phyloP scores from a whole-genome alignment of 108 stramenopile species.

The Conticribra weissflogii region DNA sequence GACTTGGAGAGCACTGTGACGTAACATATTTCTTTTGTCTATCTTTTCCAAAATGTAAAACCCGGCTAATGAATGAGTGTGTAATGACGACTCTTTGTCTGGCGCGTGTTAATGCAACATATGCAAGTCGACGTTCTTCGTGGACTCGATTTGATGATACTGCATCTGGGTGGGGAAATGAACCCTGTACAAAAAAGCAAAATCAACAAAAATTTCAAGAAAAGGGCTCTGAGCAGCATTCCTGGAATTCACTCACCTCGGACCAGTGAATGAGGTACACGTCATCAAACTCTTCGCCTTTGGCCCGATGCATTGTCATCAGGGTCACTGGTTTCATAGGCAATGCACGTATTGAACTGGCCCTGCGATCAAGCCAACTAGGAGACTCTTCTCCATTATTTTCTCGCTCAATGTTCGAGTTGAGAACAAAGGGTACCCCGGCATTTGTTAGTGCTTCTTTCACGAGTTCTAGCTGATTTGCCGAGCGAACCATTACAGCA shows the following conservation, averaged over 20 bases:
- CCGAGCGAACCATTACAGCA: constrained; percentile 59
- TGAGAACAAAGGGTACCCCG: constrained; percentile 46
- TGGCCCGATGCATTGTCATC: constrained; percentile 65
- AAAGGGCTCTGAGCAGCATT: too few relatives aligned
- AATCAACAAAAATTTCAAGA: too few relatives aligned
- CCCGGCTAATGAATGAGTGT: constrained; percentile 48
- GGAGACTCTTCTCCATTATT: constrained; percentile 9
- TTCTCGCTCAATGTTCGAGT: background rate
- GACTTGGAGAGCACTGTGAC: constrained; percentile 53
- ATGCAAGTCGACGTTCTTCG: constrained; percentile 71
- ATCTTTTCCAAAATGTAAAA: constrained; percentile 37
- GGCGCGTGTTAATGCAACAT: constrained; percentile 63
- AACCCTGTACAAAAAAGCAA: too few relatives aligned
- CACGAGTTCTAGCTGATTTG: constrained; percentile 44
- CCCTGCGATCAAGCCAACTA: constrained; percentile 4
- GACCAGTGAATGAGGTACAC: constrained; percentile 65
- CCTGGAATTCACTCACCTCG: too few relatives aligned
- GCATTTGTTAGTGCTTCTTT: constrained; percentile 43
- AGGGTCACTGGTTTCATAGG: constrained; percentile 63
- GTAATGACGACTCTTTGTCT: constrained; percentile 61
- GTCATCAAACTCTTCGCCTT: constrained; percentile 74
- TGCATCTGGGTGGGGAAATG: constrained; percentile 55
- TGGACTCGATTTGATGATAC: constrained; percentile 50
- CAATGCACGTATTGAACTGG: constrained; percentile 4
- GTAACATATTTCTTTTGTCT: constrained; percentile 41